Evolutionary conservation across 2,329 filamentous ascomycete genomes (phyloP).

Genomic region (Botrytis cinerea): DNA sequence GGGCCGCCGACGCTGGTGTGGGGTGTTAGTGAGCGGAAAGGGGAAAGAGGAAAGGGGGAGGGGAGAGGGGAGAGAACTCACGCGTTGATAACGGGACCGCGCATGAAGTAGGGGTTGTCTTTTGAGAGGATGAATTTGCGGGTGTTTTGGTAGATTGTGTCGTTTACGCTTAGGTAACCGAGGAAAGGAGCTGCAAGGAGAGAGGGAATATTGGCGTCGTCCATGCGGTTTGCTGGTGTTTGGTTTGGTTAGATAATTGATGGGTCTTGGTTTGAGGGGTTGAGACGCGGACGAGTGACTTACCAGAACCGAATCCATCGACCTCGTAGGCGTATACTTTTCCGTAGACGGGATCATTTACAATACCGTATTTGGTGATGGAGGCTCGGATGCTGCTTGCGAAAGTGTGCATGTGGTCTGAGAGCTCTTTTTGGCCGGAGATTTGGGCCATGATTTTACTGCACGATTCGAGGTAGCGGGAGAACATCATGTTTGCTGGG

Average conservation of each 20-base stretch:
- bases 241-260: slow-evolving; percentile 32
- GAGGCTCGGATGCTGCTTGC: slow-evolving; percentile 65
- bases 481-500: slow-evolving; percentile 86
- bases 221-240: slow-evolving; percentile 59
- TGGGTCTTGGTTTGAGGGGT: no score
- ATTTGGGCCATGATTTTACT: slow-evolving; percentile 55
- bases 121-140: slow-evolving; percentile 74
- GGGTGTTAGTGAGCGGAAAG: slow-evolving; percentile 28
- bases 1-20: slow-evolving; percentile 64
- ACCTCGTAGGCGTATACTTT: slow-evolving; percentile 77
- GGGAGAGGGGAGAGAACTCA: slow-evolving; percentile 57
- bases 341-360: slow-evolving; percentile 61
- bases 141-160: slow-evolving; percentile 75
- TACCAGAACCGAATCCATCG: slow-evolving; percentile 64
- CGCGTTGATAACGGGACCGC: slow-evolving; percentile 53
- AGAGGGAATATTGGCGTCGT: slow-evolving; percentile 71
- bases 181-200: slow-evolving; percentile 66
- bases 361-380: slow-evolving; percentile 71
- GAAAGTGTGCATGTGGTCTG: slow-evolving; percentile 57
- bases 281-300: slow-evolving; percentile 36
- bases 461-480: slow-evolving; percentile 58
- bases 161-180: slow-evolving; percentile 58
- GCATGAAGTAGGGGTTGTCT: slow-evolving; percentile 76
- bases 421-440: slow-evolving; percentile 52
- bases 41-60: slow-evolving; percentile 44